Conservation (phyloP, 495 filamentous ascomycete species). For the Tuber aestivum region DNA sequence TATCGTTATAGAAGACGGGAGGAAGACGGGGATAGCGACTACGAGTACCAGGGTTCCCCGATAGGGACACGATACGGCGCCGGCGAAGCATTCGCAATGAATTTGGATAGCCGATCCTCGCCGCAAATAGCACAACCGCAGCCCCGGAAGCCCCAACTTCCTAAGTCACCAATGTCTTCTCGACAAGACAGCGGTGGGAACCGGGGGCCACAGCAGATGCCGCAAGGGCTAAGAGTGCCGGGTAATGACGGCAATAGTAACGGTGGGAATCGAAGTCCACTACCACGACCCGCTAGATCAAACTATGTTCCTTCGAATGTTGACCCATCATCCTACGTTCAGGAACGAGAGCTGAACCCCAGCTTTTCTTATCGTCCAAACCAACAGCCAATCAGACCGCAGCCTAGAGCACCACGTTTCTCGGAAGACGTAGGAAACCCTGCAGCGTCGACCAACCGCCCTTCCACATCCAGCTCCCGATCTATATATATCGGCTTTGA, state of each 20-base stretch:
- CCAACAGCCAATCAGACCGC: constrained; percentile 31
- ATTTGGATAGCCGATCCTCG: constrained; percentile 28
- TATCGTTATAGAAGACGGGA: constrained; percentile 20
- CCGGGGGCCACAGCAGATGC: constrained; percentile 17
- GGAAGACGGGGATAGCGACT: constrained; percentile 40
- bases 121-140: constrained; percentile 15
- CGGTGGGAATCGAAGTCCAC: constrained; percentile 43
- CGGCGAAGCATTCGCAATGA: constrained; percentile 34
- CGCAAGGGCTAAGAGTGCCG: constrained; percentile 26
- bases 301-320: constrained; percentile 34
- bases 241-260: constrained; percentile 34
- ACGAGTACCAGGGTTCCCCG: constrained; percentile 37
- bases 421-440: constrained; percentile 25
- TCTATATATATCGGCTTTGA: constrained; percentile 42
- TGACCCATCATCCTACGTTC: constrained; percentile 28
- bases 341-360: constrained; percentile 30
- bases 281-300: constrained; percentile 27
- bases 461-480: constrained; percentile 34
- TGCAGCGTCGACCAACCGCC: constrained; percentile 24
- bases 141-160: constrained; percentile 30
- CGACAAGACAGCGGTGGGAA: constrained; percentile 18
- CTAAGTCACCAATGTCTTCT: constrained; percentile 23
- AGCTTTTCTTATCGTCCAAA: constrained; percentile 31
- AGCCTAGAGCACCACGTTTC: constrained; percentile 21
- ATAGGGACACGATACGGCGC: constrained; percentile 42